Base-by-base conservation (phyloP, 2,329 filamentous ascomycete species). In the Hypoxylon sp. region DNA sequence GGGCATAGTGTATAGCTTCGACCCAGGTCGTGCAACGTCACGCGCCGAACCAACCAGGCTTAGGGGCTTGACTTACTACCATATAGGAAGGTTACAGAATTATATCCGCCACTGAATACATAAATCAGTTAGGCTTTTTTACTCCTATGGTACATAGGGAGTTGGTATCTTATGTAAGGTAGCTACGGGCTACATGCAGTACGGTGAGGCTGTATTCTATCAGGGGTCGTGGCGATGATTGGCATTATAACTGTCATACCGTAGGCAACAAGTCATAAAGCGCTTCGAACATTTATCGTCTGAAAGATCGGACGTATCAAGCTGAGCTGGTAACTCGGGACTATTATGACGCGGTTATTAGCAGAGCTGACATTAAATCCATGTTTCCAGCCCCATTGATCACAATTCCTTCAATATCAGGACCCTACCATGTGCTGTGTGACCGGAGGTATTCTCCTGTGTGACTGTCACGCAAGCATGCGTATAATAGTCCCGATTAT, bases 401-500 rank as follows among this genome's bases (percentile, higher is more conserved):
- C 37, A 11, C 7, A 51, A 19, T 32, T 35, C 19, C 13, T 35
- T 31, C 19, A 52, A 44, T 52, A 31, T 11, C 4, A 21, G 21
- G 31, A 19, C 31, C 10, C 37, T 27, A 27, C 24, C 31, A 35
- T 32, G 59, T 42, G 10, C 4, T 27, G 67, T 61, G 44, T 31
- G 51, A 61, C 57, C 53, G 19, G 47, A 29, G 10, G 17, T 53
- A 47, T 15, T 24, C 29, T 51, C 37, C n/a, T 31, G 57, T 61
- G 52, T 19, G 31, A 62, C 52, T 1, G 56, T 65, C 37, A 70
- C 57, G 47, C 64, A 61, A 56, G 13, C 47, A 54, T 48, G 59
- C 17, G 48, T 54, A 59, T 62, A 70, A 64, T 62, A 59, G 39
- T 62, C 47, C 66, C 60, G 64, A 62, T 57, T 24, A 58, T 54